phyloP scores from a whole-genome alignment of 768 basidiomycete genomes.

The Tubosaeta brunneosetosa region DNA sequence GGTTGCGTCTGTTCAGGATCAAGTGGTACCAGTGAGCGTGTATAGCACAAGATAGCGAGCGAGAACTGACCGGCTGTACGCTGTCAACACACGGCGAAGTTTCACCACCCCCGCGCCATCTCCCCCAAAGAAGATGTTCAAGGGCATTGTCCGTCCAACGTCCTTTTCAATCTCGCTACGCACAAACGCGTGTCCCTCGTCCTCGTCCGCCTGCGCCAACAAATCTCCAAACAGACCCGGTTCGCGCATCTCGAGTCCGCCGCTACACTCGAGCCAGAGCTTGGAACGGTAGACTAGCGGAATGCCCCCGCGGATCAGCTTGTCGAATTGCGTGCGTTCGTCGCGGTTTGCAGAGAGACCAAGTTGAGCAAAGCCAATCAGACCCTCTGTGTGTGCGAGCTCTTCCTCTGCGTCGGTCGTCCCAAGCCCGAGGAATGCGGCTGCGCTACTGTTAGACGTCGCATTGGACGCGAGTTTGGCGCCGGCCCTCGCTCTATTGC shows the following conservation, averaged over 20 bases:
- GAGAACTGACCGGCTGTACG: slow-evolving; percentile 78
- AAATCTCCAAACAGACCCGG: slow-evolving; percentile 88
- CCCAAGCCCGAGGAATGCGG: slow-evolving; percentile 64
- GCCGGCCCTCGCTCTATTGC: slow-evolving; percentile 44
- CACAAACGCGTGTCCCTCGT: slow-evolving; percentile 45
- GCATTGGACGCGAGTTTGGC: slow-evolving; percentile 16
- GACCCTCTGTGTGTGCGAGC: slow-evolving; percentile 71
- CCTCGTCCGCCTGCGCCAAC: slow-evolving; percentile 46
- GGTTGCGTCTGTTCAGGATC: slow-evolving; percentile 66
- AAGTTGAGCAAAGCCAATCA: slow-evolving; percentile 89
- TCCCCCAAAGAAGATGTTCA: slow-evolving; percentile 95
- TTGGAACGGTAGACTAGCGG: slow-evolving; percentile 85
- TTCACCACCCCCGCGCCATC: slow-evolving; percentile 94
- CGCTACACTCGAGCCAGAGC: slow-evolving; percentile 91
- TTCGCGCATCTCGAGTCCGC: slow-evolving; percentile 86
- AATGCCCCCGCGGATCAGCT: slow-evolving; percentile 79
- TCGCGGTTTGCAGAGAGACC: slow-evolving; percentile 66
- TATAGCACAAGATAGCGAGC: not conserved
- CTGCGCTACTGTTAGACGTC: slow-evolving; percentile 42
- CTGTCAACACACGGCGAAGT: slow-evolving; percentile 80
- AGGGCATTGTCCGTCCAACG: slow-evolving; percentile 84
- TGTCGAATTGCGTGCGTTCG: slow-evolving; percentile 74
- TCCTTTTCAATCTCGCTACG: slow-evolving; percentile 93
- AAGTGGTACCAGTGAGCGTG: not conserved
- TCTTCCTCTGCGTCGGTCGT: slow-evolving; percentile 67